Evolutionary conservation across 331 rosid species (phyloP).

Genomic region (Acacia concinna): DNA sequence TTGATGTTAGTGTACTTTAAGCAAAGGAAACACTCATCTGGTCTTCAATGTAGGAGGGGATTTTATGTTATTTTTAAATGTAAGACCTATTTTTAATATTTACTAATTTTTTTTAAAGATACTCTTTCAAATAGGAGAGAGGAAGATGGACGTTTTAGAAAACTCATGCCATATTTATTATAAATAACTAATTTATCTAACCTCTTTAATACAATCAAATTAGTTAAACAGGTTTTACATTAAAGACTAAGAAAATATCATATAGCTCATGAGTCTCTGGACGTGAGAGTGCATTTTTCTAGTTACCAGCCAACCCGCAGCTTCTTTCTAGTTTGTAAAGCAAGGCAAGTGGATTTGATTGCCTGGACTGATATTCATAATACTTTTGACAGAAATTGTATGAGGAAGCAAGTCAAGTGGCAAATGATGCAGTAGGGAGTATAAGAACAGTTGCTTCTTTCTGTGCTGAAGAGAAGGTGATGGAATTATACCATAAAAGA

Average conservation of each 20-base stretch:
- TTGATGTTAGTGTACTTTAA: too few species aligned
- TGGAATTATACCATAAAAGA: slow-evolving; percentile 49
- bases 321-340: background rate
- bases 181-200: too few species aligned
- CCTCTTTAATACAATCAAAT: too few species aligned
- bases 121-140: too few species aligned
- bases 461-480: slow-evolving; percentile 76
- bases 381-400: slow-evolving; percentile 59
- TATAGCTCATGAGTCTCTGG: background rate
- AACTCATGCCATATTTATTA: too few species aligned
- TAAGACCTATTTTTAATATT: too few species aligned
- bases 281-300: background rate
- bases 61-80: too few species aligned
- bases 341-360: background rate
- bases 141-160: too few species aligned
- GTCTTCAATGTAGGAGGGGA: too few species aligned
- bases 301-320: too few species aligned
- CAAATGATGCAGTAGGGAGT: slow-evolving; percentile 75
- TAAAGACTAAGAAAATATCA: background rate
- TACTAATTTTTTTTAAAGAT: too few species aligned
- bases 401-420: slow-evolving; percentile 86
- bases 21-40: background rate
- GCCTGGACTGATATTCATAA: background rate
- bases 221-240: too few species aligned
- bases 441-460: slow-evolving; percentile 83